Conservation (phyloP, 2,329 filamentous ascomycete species). For the Sporothrix pallida region DNA sequence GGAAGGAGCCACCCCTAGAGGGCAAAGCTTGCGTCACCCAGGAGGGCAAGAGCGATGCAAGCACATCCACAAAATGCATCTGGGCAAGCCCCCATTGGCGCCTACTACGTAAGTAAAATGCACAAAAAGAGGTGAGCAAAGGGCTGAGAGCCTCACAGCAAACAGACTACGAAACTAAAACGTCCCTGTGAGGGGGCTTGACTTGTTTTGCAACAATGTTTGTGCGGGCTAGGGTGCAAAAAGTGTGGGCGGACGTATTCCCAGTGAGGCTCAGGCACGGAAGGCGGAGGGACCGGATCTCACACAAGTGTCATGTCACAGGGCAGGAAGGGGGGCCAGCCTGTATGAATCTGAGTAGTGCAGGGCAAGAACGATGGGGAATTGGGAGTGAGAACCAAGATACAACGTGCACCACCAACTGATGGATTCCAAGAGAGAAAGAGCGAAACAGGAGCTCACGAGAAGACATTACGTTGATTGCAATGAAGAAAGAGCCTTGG, state of each 20-base stretch:
- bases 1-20: neutral
- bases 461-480: neutral
- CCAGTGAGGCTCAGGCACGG: slow-evolving; percentile 28
- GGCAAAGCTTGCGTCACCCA: slow-evolving; percentile 32
- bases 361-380: neutral
- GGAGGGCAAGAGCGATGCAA: slow-evolving; percentile 13
- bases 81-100: neutral
- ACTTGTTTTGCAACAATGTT: slow-evolving; percentile 22
- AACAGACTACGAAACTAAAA: slow-evolving; percentile 10
- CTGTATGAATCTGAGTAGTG: neutral
- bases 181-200: neutral
- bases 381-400: neutral
- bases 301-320: slow-evolving; percentile 12
- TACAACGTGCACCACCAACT: neutral
- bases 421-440: neutral
- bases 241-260: neutral
- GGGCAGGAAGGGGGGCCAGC: slow-evolving; percentile 18
- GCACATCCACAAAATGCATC: neutral
- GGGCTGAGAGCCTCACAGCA: neutral
- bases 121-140: too few relatives aligned
- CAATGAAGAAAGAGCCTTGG: slow-evolving; percentile 4
- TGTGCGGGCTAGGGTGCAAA: slow-evolving; percentile 17
- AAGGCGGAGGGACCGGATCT: slow-evolving; percentile 12
- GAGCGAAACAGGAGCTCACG: neutral
- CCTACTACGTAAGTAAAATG: neutral